A percentile compares a stretch with the other conserved stretches of the same genome.
phyloP scores from a whole-genome alignment of 1,139 yeast species.

The Debaryomycetaceae sp. region DNA sequence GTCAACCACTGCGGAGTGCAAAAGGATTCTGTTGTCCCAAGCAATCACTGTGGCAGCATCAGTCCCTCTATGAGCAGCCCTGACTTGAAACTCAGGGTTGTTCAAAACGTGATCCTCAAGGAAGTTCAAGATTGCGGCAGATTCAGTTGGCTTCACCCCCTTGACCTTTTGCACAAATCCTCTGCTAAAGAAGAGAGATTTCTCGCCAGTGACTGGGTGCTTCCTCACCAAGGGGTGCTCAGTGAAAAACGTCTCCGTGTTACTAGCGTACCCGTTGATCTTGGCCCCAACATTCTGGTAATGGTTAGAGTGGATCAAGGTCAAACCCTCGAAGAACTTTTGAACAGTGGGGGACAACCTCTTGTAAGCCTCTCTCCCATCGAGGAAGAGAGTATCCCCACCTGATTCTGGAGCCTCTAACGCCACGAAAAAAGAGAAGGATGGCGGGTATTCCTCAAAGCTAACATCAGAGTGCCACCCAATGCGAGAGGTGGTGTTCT shows the following conservation, averaged over 20 bases:
- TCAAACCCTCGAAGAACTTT: slow-evolving; percentile 24
- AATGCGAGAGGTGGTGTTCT: slow-evolving; percentile 13
- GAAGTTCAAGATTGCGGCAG: slow-evolving; percentile 19
- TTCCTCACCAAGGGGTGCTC: slow-evolving; percentile 27
- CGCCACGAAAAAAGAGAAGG: slow-evolving; percentile 27
- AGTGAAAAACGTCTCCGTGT: slow-evolving; percentile 19
- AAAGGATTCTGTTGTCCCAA: slow-evolving; percentile 22
- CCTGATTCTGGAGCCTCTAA: slow-evolving; percentile 29
- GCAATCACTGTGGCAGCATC: slow-evolving; percentile 20
- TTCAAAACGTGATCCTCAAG: slow-evolving; percentile 18
- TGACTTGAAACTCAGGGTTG: slow-evolving; percentile 23
- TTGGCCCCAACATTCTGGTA: slow-evolving; percentile 19
- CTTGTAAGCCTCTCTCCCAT: slow-evolving; percentile 28
- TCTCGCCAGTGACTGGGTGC: slow-evolving; percentile 27
- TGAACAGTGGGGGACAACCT: slow-evolving; percentile 27
- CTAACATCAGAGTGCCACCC: slow-evolving; percentile 31
- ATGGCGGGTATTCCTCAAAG: slow-evolving; percentile 28
- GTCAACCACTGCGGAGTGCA: slow-evolving; percentile 22
- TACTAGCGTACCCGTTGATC: no score
- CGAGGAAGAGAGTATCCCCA: slow-evolving; percentile 32
- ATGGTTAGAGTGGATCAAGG: slow-evolving; percentile 22
- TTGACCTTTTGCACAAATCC: slow-evolving; percentile 20
- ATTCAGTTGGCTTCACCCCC: slow-evolving; percentile 20
- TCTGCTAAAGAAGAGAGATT: slow-evolving; percentile 19
- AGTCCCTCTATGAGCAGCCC: slow-evolving; percentile 22